These are phyloP conservation scores for Solanum lignicaule DNA, from an alignment of 257 asterid genomes.

Conservation along the genomic window DNA sequence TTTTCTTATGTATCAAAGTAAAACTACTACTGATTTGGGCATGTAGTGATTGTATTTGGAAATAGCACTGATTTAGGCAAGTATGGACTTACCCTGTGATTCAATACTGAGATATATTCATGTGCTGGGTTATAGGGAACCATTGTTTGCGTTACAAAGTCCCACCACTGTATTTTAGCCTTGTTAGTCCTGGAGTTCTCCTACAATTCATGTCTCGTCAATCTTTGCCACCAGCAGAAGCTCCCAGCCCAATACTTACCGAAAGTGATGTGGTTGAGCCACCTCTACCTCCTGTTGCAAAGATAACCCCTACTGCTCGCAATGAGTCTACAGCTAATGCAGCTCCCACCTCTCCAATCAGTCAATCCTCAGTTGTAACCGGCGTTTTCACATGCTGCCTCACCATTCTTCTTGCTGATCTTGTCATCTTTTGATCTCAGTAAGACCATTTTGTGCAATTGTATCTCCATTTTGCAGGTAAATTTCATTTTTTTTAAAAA, in stretches of 20 bases:
- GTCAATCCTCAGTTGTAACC: constrained; percentile 33
- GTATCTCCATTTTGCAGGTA: not conserved
- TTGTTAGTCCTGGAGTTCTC: constrained; percentile 47
- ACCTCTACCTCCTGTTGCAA: constrained; percentile 55
- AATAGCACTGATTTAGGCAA: not conserved
- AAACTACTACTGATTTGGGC: not conserved
- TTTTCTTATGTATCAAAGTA: not conserved
- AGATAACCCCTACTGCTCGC: constrained; percentile 15
- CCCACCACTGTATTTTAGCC: constrained; percentile 40
- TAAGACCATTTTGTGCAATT: not conserved
- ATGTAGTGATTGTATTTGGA: not conserved
- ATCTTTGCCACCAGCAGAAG: constrained; percentile 52
- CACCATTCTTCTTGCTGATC: constrained; percentile 34
- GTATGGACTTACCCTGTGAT: not conserved
- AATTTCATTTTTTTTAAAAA: not conserved
- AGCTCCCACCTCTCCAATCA: constrained; percentile 25
- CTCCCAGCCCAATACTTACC: constrained; percentile 50
- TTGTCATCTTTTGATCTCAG: constrained; percentile 16
- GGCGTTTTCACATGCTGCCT: constrained; percentile 22
- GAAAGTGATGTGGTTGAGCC: constrained; percentile 47
- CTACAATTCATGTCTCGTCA: constrained; percentile 10
- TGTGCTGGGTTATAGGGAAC: constrained; percentile 36
- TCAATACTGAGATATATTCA: not conserved
- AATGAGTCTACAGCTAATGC: constrained; percentile 21
- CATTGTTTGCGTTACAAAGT: constrained; percentile 48